Conservation (phyloP, 208 protist species). For the Acanthamoeba healyi region DNA sequence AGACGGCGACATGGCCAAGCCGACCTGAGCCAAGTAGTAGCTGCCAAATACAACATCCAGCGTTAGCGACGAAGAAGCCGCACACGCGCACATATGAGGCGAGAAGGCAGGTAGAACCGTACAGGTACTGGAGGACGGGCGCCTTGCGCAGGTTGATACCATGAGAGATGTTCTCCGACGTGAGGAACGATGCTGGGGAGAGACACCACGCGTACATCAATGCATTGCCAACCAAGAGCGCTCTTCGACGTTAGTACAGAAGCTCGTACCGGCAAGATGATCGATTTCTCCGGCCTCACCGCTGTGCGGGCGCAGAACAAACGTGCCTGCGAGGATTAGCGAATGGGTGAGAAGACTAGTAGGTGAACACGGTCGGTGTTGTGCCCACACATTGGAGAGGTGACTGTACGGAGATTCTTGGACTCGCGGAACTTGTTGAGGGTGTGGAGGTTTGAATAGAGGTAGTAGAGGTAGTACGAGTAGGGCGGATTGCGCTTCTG, state of each 20-base stretch:
- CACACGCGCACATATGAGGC: no score
- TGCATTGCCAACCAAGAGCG: no score
- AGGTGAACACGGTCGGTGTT: no score
- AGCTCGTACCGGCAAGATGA: conserved; percentile 92
- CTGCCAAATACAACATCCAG: background rate
- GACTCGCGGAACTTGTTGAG: conserved; percentile 95
- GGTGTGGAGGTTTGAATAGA: conserved; percentile 98
- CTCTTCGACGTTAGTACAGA: no score
- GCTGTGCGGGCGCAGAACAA: conserved; percentile 97
- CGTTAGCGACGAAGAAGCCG: no score
- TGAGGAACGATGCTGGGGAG: conserved; percentile 95
- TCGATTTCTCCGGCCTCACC: conserved; percentile 95
- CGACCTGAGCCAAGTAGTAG: conserved; percentile 97
- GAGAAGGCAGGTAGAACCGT: background rate
- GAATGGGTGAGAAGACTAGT: no score
- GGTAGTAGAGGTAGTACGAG: conserved; percentile 98
- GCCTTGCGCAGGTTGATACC: conserved; percentile 96
- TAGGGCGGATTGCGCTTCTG: conserved; percentile 98
- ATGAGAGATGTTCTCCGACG: conserved; percentile 97
- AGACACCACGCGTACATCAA: no score
- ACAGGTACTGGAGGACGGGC: conserved; percentile 98
- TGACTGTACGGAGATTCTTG: conserved; percentile 12
- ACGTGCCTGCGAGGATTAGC: conserved; percentile 83
- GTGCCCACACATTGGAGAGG: no score
- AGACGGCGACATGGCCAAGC: conserved; percentile 98